A percentile compares a stretch with the other conserved stretches of the same genome.
Evolutionary conservation across 352 stramenopile species (phyloP).

Genomic region (Pythium aquatile): DNA sequence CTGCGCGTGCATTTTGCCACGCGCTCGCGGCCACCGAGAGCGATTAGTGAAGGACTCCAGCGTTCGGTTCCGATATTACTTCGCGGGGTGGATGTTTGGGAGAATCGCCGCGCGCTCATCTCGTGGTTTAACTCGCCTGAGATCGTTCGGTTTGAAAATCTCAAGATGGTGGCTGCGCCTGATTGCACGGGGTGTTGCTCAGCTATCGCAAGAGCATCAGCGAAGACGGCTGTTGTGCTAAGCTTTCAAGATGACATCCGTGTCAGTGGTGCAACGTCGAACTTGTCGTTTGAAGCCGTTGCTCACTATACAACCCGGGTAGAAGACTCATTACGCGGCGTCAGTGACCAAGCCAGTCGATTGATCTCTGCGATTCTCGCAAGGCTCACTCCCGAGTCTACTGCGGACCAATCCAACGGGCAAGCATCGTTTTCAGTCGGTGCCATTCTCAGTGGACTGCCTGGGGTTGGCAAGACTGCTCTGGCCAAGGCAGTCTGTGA

Average conservation of each 20-base stretch:
- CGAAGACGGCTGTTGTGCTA: constrained; percentile 30
- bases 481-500: constrained; percentile 49
- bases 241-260: constrained; percentile 27
- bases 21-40: constrained; percentile 32
- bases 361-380: constrained; percentile 43
- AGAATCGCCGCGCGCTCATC: constrained; percentile 28
- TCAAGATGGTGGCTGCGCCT: constrained; percentile 21
- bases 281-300: constrained; percentile 24
- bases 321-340: constrained; percentile 36
- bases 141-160: constrained; percentile 29
- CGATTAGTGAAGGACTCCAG: constrained; percentile 40
- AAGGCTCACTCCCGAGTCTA: constrained; percentile 19
- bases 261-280: too few species aligned
- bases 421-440: constrained; percentile 31
- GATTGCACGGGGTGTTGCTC: constrained; percentile 39
- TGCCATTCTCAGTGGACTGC: constrained; percentile 62
- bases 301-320: constrained; percentile 35
- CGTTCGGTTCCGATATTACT: constrained; percentile 37
- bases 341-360: constrained; percentile 34
- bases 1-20: constrained; percentile 41
- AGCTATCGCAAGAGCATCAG: constrained; percentile 29
- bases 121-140: constrained; percentile 51
- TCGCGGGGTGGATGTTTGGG: constrained; percentile 44
- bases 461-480: constrained; percentile 71
- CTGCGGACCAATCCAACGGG: background rate